Base-by-base conservation (phyloP, 2,329 filamentous ascomycete genomes). In the Phaeoacremonium minimum region DNA sequence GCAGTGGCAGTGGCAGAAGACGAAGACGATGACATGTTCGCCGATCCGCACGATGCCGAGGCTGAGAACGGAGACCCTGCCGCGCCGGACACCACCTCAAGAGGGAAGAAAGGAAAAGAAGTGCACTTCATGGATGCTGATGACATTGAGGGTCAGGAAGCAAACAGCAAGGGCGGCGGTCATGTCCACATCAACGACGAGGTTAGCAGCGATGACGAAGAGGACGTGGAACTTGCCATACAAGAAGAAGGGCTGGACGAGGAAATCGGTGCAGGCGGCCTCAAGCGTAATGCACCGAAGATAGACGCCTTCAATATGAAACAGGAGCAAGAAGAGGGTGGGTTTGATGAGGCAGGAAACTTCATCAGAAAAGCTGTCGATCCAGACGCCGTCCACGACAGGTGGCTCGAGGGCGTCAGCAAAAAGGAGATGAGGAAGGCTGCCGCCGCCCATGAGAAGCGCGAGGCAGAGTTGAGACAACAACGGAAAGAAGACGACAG, bases 261-360 rank as follows among this genome's bases (percentile, higher is more conserved):
- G 37, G 93, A 98, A 58, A 71, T 98, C 6, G 93, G 93, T 3
- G 83, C 87, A 2, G 93, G 93, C 12, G 85, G 86, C 3, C 84
- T 94, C 50, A 97, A 96, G 66, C 86, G 82, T 51, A 88, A 96
- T 59, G 93, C 93, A 2, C 93, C 93, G 2, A 87, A 93, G 57
- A 75, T 98, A 6, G 93, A 97, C 59, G 91, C 91, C 4, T 98
- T 98, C 73, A 97, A 98, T 55, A 86, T 98, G 73, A 81, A 79
- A 41, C 69, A 77, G 11, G 93, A 98, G 60, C 83, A 94, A 58
- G 89, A 97, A 53, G 91, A 97, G 49, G 93, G 93, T 2, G 76
- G 81, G 9, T 98, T 96, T 52, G 93, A 98, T 56, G 85, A 93
- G 49, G 69, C 82, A 2, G 91, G 91, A 8, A 98, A 97, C 59